Evolutionary conservation across 2,329 filamentous ascomycete species (phyloP), one percentile per base, ranked within the genome.

Genomic region (Didymella pinodella): DNA sequence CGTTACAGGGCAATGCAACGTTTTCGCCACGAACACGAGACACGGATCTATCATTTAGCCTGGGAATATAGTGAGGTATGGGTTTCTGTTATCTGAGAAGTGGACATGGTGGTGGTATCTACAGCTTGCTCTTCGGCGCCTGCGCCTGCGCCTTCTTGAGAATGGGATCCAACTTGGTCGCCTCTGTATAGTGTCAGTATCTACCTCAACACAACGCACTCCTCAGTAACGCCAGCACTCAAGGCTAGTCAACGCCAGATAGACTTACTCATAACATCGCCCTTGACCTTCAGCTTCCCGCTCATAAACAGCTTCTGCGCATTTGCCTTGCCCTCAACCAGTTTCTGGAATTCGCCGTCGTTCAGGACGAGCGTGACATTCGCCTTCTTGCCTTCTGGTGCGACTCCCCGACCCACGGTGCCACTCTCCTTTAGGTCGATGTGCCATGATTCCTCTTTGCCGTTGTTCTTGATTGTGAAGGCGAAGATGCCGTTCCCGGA

Each of bases 211-310:
- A 29, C 28, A 29, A 29, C 16, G n/a, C 36, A 20, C 36, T 20
- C 36, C 2, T 14, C 32, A n/a, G 1, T 11, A 12, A 32, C 31
- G 12, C 12, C 31, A 32, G 31, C 16, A 14, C 28, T 6, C 28
- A 10, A 16, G 3, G 3, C 3, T 4, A 32, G n/a, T 29, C 28
- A 10, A 16, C 3, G 3, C 3, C 12, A 32, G n/a, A 40, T 8
- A 40, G 4, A 41, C 38, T 44, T 97, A 32, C 31, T 97, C 94
- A 98, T 98, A 62, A 98, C 88, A 78, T 98, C 93, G 64, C 95
- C 95, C 87, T 93, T 96, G 77, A 98, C 87, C 90, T 98, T 99
- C 75, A 99, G 85, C 85, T 97, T 97, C 72, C 95, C 95, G n/a
- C 87, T 87, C 94, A 99, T 98, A 82, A 98, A 97, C 65, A 99